Evolutionary conservation across 805 yeast genomes (phyloP), one percentile per base, ranked within the genome.

Genomic region (Suhomyces faveliae): DNA sequence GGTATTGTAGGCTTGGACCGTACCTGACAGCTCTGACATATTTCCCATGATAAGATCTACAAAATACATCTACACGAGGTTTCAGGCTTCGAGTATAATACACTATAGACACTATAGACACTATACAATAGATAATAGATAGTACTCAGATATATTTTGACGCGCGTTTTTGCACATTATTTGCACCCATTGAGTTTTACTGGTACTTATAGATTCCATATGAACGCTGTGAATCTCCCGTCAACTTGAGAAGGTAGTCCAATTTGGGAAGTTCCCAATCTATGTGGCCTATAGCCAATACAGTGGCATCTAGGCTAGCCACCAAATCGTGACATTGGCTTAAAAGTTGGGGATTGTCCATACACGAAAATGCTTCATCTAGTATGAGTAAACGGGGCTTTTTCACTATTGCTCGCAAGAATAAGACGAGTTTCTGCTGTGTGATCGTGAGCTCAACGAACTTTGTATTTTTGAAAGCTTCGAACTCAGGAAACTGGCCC

Each of bases 341-440:
- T 61, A 72, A 60, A 30, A 71, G 46, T 38, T 52, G 57, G 67
- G 74, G 78, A 45, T 81, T 84, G 35, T 85, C 87, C 94, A 92
- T 88, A 12, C 90, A 95, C 19, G 96, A 87, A 49, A 92, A 81
- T 0, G 98, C 96, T 70, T 92, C 99, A 65, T 92, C 99, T 2
- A 92, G 70, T 41, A 92, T 85, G 45, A 92, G 71, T 1, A 92
- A 68, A 42, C 80, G 78, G 0, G 99, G 99, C 52, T 80, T 71
- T 62, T 87, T 89, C 37, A 89, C 75, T 13, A 92, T 60, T 2
- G 96, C 85, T 47, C 99, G 73, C 20, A 90, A 67, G 55, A 94
- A 84, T 21, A 92, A 69, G 0, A 82, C 80, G 10, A 89, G 65
- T 60, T 92, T 92, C 64, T 92, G 98, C 49, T 85, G 80, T 44